Base-by-base conservation (phyloP, 2,329 filamentous ascomycete species). In the Aulographum hederae region DNA sequence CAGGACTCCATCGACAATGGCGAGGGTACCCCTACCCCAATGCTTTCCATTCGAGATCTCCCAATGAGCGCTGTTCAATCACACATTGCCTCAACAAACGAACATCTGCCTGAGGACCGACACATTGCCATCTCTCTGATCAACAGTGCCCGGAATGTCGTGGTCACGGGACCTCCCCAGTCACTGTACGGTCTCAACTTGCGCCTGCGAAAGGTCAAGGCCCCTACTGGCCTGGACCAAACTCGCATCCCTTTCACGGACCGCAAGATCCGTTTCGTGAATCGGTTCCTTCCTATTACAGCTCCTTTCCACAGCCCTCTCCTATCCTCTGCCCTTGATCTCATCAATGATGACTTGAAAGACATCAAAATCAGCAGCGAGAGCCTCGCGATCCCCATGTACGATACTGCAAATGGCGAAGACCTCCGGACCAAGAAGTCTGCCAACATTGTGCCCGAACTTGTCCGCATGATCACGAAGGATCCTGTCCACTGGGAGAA, bases 271-370 rank as follows among this genome's bases (percentile, higher is more conserved):
- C 82, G 89, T 47, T 98, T 98, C 44, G 81, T 82, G 38, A 94
- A 94, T 62, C 78, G 89, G 37, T 98, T 98, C 65, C 61, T 98
- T 37, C 91, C 89, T 29, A 98, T 98, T 53, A 94, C 86, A 1
- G 84, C 89, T 6, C 91, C 89, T 4, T 98, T 98, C 67, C 89
- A 98, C 65, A 98, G 89, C 67, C 77, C 82, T 38, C 94, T 95
- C 51, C 72, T 98, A 12, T 63, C 67, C 16, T 74, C 84, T 41
- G 86, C 89, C 2, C 82, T 79, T 17, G 68, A 74, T 37, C 66
- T 84, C 44, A 82, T 98, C 38, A 70, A 85, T 34, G 74, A 86
- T 44, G 91, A 98, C 50, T 65, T 98, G 38, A 81, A 81, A 53
- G 69, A 85, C 41, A 63, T 95, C 41, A 60, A 67, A 33, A 86